These are phyloP conservation scores for Kalaharituber pfeilii DNA, from an alignment of 2,329 filamentous ascomycete species.

Conservation along the genomic window DNA sequence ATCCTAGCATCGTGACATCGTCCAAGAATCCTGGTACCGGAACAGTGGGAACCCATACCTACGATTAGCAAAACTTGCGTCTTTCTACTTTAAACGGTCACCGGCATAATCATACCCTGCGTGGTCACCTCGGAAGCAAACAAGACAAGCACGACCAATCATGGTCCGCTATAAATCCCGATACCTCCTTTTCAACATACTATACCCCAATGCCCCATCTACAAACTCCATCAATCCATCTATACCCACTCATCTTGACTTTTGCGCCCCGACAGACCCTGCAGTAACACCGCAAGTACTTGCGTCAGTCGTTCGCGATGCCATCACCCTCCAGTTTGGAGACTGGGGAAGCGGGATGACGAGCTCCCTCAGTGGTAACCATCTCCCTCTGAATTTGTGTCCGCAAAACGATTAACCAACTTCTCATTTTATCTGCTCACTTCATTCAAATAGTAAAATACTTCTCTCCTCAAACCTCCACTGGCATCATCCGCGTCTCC, in stretches of 20 bases:
- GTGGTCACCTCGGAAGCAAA: too few species aligned
- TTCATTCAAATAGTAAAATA: slow-evolving; percentile 81
- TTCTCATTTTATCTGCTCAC: too few species aligned
- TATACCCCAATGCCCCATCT: slow-evolving; percentile 50
- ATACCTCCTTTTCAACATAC: slow-evolving; percentile 84
- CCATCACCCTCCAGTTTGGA: slow-evolving; percentile 60
- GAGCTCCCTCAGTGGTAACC: slow-evolving; percentile 47
- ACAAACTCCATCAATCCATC: slow-evolving; percentile 29
- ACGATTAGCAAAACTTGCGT: too few species aligned
- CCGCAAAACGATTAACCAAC: not conserved
- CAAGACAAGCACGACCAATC: too few species aligned
- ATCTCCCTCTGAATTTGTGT: not conserved
- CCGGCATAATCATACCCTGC: too few species aligned
- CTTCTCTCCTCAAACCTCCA: slow-evolving; percentile 77
- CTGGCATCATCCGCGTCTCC: slow-evolving; percentile 72
- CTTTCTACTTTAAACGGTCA: too few species aligned
- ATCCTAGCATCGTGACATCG: too few species aligned
- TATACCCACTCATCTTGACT: slow-evolving; percentile 46
- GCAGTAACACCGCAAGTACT: slow-evolving; percentile 49
- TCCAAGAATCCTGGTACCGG: too few species aligned
- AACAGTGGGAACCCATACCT: too few species aligned
- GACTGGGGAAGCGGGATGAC: slow-evolving; percentile 71
- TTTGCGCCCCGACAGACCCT: slow-evolving; percentile 63
- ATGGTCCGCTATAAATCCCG: slow-evolving; percentile 97
- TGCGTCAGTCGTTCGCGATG: slow-evolving; percentile 49